Percentiles rank a stretch among this genome's conserved stretches.
Conservation (phyloP, 2,329 filamentous ascomycete genomes). For the Trichophyton schoenleinii region DNA sequence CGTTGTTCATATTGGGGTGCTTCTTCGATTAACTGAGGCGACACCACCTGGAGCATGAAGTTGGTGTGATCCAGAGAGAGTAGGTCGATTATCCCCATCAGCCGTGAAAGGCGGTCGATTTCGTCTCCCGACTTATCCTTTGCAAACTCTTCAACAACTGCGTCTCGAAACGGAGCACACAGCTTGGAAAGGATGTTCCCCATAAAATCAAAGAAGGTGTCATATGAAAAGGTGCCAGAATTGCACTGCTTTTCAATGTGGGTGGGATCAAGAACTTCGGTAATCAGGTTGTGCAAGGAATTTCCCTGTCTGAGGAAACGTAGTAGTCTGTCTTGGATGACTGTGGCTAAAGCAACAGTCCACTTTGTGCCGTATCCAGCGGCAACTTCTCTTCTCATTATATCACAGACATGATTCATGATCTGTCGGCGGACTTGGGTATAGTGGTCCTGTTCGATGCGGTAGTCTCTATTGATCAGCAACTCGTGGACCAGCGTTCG, state of each 20-base stretch:
- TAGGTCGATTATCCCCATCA: slow-evolving; percentile 52
- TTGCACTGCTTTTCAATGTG: slow-evolving; percentile 46
- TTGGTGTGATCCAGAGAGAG: slow-evolving; percentile 54
- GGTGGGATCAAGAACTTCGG: slow-evolving; percentile 48
- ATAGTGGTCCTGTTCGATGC: slow-evolving; percentile 41
- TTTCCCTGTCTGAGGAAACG: slow-evolving; percentile 48
- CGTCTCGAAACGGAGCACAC: slow-evolving; percentile 52
- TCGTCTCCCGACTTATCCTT: slow-evolving; percentile 42
- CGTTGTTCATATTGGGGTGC: slow-evolving; percentile 50
- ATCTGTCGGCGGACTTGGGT: slow-evolving; percentile 43
- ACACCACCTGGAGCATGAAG: slow-evolving; percentile 49
- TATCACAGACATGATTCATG: slow-evolving; percentile 47
- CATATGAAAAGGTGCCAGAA: slow-evolving; percentile 50
- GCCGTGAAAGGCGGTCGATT: slow-evolving; percentile 49
- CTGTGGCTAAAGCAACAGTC: slow-evolving; percentile 55
- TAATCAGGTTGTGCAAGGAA: slow-evolving; percentile 48
- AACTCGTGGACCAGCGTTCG: slow-evolving; percentile 51
- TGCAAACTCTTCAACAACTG: slow-evolving; percentile 43
- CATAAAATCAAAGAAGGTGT: slow-evolving; percentile 53
- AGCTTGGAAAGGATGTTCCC: slow-evolving; percentile 50
- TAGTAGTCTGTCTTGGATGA: slow-evolving; percentile 49
- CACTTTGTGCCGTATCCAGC: slow-evolving; percentile 44
- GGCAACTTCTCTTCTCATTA: slow-evolving; percentile 47
- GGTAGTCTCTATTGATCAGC: slow-evolving; percentile 51
- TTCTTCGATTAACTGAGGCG: slow-evolving; percentile 48